Evolutionary conservation across 2,329 filamentous ascomycete species (phyloP), one percentile per base, ranked within the genome.

Genomic region (Hypomyces perniciosus): DNA sequence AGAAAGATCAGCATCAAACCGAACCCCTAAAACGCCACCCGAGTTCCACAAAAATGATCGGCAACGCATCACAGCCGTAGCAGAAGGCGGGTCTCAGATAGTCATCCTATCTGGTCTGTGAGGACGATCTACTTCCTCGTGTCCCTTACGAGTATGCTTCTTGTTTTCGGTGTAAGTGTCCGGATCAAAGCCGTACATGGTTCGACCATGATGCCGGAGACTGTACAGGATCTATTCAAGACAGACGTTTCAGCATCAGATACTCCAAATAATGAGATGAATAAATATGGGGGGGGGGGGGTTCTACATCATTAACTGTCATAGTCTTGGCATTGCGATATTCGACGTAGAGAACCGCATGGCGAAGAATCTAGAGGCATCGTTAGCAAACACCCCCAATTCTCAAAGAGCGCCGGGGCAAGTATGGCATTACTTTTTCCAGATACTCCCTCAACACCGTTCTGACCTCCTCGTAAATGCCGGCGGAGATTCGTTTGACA

Each of bases 401-500:
- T 20, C 20, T 20, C 20, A 20, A 20, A 20, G 20, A 20, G 8
- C 33, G 33, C 12, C 8, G 2, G 33, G 33, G 13, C 20, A 26
- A 40, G 13, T 29, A 8, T 7, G 1, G 13, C 7, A 33, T 38
- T 69, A 84, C 81, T 29, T 56, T 55, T 5, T 68, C 57, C 0
- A 91, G 66, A 0, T 75, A 70, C 0, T 59, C 54, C 26, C 74
- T 79, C 1, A 91, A 47, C 0, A 73, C 79, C 0, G 4, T 13
- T 0, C 88, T 72, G 0, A 76, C 65, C 0, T 87, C 83, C 0
- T 82, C 73, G 59, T 91, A 91, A 3, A 90, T 84, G 0, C 42
- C 56, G 0, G 63, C 77, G 0, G 83, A 84, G 7, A 91, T 89
- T 0, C 87, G 74, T 63, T 90, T 90, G 0, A 92, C 84, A 0